Conservation (phyloP, 352 stramenopile genomes). For the Phytophthora constricta region DNA sequence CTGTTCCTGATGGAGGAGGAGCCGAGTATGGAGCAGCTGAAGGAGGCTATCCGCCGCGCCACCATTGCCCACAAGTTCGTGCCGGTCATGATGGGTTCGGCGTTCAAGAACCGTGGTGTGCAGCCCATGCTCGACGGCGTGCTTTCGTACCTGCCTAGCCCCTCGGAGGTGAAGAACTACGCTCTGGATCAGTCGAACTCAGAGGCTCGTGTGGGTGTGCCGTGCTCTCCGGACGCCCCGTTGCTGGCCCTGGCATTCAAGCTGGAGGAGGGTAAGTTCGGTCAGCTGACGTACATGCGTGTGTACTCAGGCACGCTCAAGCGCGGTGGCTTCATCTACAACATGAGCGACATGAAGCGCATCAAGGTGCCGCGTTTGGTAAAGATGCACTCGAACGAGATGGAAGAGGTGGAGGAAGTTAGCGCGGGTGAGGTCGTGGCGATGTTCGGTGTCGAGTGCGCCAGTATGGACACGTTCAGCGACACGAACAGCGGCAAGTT, state of each 20-base stretch:
- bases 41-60: slow-evolving; percentile 94
- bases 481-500: slow-evolving; percentile 90
- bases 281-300: slow-evolving; percentile 99
- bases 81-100: slow-evolving; percentile 99
- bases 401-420: slow-evolving; percentile 98
- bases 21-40: slow-evolving; percentile 90
- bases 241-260: slow-evolving; percentile 99
- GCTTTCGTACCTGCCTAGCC: slow-evolving; percentile 96
- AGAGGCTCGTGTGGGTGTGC: slow-evolving; percentile 91
- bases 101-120: slow-evolving; percentile 98
- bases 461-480: slow-evolving; percentile 98
- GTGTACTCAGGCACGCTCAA: slow-evolving; percentile 91
- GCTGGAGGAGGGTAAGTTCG: slow-evolving; percentile 98
- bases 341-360: slow-evolving; percentile 90
- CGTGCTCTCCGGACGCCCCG: slow-evolving; percentile 88
- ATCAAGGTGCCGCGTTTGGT: slow-evolving; percentile 98
- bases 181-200: slow-evolving; percentile 95
- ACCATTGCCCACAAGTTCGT: slow-evolving; percentile 98
- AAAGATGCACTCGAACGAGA: slow-evolving; percentile 99
- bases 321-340: slow-evolving; percentile 87
- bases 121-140: slow-evolving; percentile 99
- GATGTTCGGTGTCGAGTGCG: slow-evolving; percentile 99
- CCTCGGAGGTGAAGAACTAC: slow-evolving; percentile 95
- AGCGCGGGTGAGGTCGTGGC: slow-evolving; percentile 96
- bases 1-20: slow-evolving; percentile 99